Evolutionary conservation across 2,329 filamentous ascomycete genomes (phyloP).

Genomic region (Davidsoniella virescens): DNA sequence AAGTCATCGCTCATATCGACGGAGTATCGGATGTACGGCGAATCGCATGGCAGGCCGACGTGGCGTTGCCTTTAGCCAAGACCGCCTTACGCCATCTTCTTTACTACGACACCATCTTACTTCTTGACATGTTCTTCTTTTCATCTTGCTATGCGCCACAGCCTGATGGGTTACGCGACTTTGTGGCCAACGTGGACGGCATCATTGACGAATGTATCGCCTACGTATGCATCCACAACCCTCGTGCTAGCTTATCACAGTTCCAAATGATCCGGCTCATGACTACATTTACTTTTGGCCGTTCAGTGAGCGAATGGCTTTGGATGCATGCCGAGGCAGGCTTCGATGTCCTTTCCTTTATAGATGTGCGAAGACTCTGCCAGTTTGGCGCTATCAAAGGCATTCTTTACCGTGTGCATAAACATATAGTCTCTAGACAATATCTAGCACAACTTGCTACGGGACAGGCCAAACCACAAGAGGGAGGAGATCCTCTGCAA

Average conservation of each 20-base stretch:
- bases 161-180: slow-evolving; percentile 53
- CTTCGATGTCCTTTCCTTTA: slow-evolving; percentile 49
- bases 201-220: slow-evolving; percentile 76
- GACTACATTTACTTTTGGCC: slow-evolving; percentile 65
- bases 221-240: slow-evolving; percentile 48
- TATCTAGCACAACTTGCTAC: slow-evolving; percentile 40
- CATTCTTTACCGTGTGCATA: slow-evolving; percentile 81
- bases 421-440: slow-evolving; percentile 61
- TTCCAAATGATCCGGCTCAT: slow-evolving; percentile 68
- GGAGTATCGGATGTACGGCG: slow-evolving; percentile 78
- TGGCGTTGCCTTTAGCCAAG: slow-evolving; percentile 71
- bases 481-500: slow-evolving; percentile 37
- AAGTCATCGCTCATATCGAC: slow-evolving; percentile 75
- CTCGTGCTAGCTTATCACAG: slow-evolving; percentile 31
- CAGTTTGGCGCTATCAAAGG: slow-evolving; percentile 96
- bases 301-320: slow-evolving; percentile 78
- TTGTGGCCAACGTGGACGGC: slow-evolving; percentile 55
- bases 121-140: slow-evolving; percentile 93
- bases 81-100: slow-evolving; percentile 77
- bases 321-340: slow-evolving; percentile 52
- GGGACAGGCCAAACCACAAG: slow-evolving; percentile 29
- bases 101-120: slow-evolving; percentile 79
- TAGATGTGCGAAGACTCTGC: slow-evolving; percentile 81
- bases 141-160: slow-evolving; percentile 75
- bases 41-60: slow-evolving; percentile 71